These are phyloP conservation scores for Pistacia integerrima DNA, from an alignment of 345 rosid genomes.

Conservation along the genomic window DNA sequence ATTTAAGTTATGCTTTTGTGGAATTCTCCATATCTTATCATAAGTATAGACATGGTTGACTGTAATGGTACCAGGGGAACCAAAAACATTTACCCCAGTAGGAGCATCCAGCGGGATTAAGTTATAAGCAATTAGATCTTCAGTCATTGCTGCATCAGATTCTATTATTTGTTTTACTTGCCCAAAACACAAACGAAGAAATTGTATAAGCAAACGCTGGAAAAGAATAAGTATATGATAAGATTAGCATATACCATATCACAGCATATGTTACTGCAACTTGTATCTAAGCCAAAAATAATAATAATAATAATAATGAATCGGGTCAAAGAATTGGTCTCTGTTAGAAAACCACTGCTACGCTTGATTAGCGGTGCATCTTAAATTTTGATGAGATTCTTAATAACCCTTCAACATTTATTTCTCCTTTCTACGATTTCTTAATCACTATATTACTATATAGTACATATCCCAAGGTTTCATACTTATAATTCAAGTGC, in stretches of 20 bases:
- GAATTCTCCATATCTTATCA: too few species aligned
- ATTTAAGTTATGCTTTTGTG: too few species aligned
- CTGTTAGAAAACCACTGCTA: neutral
- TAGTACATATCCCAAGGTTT: neutral
- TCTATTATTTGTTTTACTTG: slow-evolving; percentile 86
- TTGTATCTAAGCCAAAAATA: neutral
- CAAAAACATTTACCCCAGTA: slow-evolving; percentile 56
- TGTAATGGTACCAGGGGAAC: neutral
- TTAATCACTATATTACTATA: too few species aligned
- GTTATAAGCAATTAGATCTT: slow-evolving; percentile 88
- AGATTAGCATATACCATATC: neutral
- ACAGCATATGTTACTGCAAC: neutral
- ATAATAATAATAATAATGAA: neutral
- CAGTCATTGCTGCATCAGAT: slow-evolving; percentile 91
- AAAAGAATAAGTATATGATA: neutral
- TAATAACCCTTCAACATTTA: neutral
- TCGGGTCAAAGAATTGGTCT: too few species aligned
- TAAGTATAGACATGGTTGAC: too few species aligned
- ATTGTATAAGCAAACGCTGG: slow-evolving; percentile 4
- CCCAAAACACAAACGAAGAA: slow-evolving; percentile 20
- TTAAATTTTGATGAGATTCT: neutral
- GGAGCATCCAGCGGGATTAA: slow-evolving; percentile 86
- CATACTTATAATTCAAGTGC: neutral
- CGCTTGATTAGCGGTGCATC: neutral
- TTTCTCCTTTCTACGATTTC: too few species aligned